Conservation (phyloP, 1,284 basidiomycete genomes). For the Vanrija sp. region DNA sequence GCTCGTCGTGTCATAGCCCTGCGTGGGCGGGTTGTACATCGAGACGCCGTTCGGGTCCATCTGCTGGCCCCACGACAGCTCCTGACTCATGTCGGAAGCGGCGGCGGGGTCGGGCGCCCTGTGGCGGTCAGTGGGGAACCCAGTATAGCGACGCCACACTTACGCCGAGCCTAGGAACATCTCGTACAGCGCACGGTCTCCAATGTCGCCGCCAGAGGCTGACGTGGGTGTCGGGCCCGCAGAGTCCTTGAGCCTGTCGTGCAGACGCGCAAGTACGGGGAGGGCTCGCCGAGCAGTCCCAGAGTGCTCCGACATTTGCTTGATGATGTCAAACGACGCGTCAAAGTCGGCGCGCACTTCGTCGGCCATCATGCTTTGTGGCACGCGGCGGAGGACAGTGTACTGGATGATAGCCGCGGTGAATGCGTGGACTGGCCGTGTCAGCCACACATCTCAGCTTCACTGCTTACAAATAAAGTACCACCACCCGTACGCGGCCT, state of each 20-base stretch:
- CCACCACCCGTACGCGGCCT: conserved; percentile 23
- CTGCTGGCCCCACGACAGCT: too few relatives aligned
- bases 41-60: too few relatives aligned
- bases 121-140: background rate
- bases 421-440: conserved; percentile 20
- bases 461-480: conserved; percentile 20
- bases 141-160: too few relatives aligned
- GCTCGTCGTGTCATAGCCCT: background rate
- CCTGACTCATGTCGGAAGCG: too few relatives aligned
- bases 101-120: background rate
- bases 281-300: conserved; percentile 14
- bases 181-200: background rate
- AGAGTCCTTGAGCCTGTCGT: conserved; percentile 5
- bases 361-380: conserved; percentile 22
- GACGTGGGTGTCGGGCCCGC: background rate
- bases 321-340: conserved; percentile 14
- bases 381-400: conserved; percentile 19
- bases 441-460: too few relatives aligned
- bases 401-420: conserved; percentile 25
- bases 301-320: conserved; percentile 17
- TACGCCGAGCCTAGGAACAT: background rate
- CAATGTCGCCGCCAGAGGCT: too few relatives aligned
- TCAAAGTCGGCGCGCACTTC: conserved; percentile 23
- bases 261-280: conserved; percentile 13
- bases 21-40: too few relatives aligned